These are phyloP conservation scores for Cordyceps tenuipes DNA, from an alignment of 2,329 filamentous ascomycete genomes.

Conservation along the genomic window DNA sequence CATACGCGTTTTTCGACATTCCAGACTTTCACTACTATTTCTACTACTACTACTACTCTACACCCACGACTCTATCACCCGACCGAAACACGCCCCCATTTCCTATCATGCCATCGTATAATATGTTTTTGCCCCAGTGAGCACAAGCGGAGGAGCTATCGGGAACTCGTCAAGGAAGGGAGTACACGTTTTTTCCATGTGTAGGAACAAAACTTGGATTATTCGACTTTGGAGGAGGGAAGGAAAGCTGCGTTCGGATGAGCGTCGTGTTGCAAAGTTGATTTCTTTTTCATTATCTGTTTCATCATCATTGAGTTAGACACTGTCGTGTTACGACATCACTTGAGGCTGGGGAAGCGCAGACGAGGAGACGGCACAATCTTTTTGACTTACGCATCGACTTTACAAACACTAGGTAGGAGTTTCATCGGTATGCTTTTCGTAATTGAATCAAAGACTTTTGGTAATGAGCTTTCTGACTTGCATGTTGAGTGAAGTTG, in stretches of 20 bases:
- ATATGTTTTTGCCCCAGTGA: conserved; percentile 6
- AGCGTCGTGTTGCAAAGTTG: conserved; percentile 5
- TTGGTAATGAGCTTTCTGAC: neutral
- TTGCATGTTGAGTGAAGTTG: neutral
- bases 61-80: neutral
- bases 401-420: conserved; percentile 13
- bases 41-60: neutral
- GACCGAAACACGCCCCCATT: neutral
- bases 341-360: neutral
- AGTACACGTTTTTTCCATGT: neutral
- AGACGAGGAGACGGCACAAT: neutral
- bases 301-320: conserved; percentile 7
- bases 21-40: neutral
- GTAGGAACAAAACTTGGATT: neutral
- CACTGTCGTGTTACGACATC: neutral
- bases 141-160: neutral
- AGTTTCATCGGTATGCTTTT: conserved; percentile 15
- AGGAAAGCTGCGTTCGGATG: neutral
- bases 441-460: conserved; percentile 11
- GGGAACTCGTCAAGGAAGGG: neutral
- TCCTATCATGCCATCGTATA: conserved; percentile 10
- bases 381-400: conserved; percentile 10
- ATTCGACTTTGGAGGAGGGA: neutral
- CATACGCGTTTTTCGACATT: neutral
- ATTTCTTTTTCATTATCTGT: neutral